Evolutionary conservation across 208 protist genomes (phyloP), one percentile per base, ranked within the genome.

Genomic region (Strigomonas galati): DNA sequence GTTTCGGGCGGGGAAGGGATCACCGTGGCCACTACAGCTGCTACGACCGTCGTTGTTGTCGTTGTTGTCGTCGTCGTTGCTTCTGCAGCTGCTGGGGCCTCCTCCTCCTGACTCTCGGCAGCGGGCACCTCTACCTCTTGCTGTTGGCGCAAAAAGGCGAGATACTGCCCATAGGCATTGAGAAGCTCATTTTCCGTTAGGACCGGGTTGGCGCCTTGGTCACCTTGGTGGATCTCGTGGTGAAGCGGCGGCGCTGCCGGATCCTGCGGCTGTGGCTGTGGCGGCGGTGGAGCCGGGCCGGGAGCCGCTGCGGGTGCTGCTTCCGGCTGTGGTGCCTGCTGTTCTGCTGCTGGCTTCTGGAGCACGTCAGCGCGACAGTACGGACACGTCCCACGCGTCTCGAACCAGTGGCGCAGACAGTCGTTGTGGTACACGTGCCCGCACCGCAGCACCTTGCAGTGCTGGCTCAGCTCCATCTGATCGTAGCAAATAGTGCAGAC

Each of bases 401-500:
- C 84, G 62, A 96, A 75, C 84, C 87, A 93, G 12, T 76, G 79
- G 27, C 78, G 74, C 30, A 96, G 81, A 57, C 87, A 96, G 15
- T 74, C 59, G 12, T 78, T 72, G 75, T 96, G 90, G 74, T 92
- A 96, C 66, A 82, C 91, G 71, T 96, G 90, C 2, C 84, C 81
- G 65, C 90, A 96, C 5, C 83, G 72, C 49, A 96, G 78, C 26
- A 78, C 73, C 68, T 90, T 92, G 53, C 75, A 81, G 1, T 49
- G 49, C 21, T 75, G 59, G 15, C 67, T 68, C 0, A 71, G 56
- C 48, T 49, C 52, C 84, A 96, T 92, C 43, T 93, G 84, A 43
- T 96, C 87, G 64, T 93, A 90, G 80, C 90, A 96, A 46, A 96
- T 91, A 19, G 77, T 82, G 64, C 90, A 96, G 23, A 75, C 69